Percentiles rank a stretch among this genome's conserved stretches.
Evolutionary conservation across 208 protist genomes (phyloP).

Genomic region (Acanthamoeba royreba): DNA sequence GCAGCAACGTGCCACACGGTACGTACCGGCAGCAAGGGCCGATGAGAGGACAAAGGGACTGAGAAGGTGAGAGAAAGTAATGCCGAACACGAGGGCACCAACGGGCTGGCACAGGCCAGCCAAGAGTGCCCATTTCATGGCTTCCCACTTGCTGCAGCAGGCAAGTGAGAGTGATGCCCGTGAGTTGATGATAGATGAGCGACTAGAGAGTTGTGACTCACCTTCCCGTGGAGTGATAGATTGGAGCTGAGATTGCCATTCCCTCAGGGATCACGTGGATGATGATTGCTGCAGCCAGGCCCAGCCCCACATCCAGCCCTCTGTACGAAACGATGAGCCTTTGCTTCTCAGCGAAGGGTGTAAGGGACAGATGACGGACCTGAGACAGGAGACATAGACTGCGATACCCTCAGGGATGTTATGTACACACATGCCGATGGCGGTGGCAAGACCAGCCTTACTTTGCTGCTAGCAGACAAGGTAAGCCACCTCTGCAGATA

Average conservation of each 20-base stretch:
- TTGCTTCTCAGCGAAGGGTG: neutral
- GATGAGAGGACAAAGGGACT: constrained; percentile 52
- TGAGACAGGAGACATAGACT: constrained; percentile 52
- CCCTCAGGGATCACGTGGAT: constrained; percentile 66
- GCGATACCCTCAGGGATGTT: constrained; percentile 66
- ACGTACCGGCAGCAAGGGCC: constrained; percentile 44
- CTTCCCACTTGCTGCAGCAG: constrained; percentile 54
- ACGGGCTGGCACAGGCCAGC: constrained; percentile 59
- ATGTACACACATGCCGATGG: constrained; percentile 57
- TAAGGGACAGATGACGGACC: neutral
- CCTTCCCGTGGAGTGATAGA: constrained; percentile 43
- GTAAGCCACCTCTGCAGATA: neutral
- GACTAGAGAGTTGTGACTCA: neutral
- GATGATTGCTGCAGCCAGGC: constrained; percentile 55
- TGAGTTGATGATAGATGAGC: neutral
- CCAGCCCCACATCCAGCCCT: constrained; percentile 49
- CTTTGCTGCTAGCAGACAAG: neutral
- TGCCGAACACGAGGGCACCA: constrained; percentile 58
- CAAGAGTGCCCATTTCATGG: constrained; percentile 55
- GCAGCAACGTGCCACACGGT: neutral
- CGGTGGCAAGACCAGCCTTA: neutral
- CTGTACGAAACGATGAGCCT: neutral
- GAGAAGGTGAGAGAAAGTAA: constrained; percentile 46
- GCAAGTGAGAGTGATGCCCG: neutral
- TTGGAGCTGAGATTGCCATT: constrained; percentile 56